These are phyloP conservation scores for Paraphoma chrysanthemicola DNA, from an alignment of 2,329 filamentous ascomycete genomes.

Conservation along the genomic window DNA sequence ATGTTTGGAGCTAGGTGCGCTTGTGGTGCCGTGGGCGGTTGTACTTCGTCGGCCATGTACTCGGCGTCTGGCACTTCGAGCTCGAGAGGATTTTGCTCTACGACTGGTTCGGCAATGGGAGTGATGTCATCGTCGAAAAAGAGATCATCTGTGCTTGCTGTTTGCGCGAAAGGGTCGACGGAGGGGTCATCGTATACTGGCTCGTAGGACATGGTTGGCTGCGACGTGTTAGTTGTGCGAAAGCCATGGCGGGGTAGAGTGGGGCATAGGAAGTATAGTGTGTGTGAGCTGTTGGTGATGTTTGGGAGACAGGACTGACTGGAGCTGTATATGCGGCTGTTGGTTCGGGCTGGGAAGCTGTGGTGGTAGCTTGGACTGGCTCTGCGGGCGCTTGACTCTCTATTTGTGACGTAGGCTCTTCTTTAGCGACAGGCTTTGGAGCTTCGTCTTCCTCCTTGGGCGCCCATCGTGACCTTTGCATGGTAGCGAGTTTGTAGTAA, in stretches of 20 bases:
- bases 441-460: conserved; percentile 22
- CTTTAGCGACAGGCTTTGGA: not conserved
- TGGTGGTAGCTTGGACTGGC: conserved; percentile 3
- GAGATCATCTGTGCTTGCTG: conserved; percentile 58
- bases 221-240: conserved; percentile 6
- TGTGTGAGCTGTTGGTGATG: not conserved
- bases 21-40: conserved; percentile 27
- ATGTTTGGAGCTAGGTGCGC: conserved; percentile 27
- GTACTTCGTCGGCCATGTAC: conserved; percentile 23
- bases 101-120: conserved; percentile 52
- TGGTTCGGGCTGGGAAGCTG: conserved; percentile 10
- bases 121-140: conserved; percentile 61
- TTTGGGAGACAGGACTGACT: conserved; percentile 4
- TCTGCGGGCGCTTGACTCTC: not conserved
- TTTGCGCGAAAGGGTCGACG: conserved; percentile 57
- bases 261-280: not conserved
- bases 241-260: too few species aligned
- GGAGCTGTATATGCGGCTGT: conserved; percentile 17
- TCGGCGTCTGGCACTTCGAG: conserved; percentile 25
- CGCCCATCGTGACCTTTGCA: conserved; percentile 45
- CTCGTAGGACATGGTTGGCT: conserved; percentile 34
- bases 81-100: conserved; percentile 39
- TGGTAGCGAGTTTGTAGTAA: conserved; percentile 15
- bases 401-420: not conserved
- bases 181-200: conserved; percentile 36